Base-by-base conservation (phyloP, 2,329 filamentous ascomycete genomes). In the Fonsecaea monophora region DNA sequence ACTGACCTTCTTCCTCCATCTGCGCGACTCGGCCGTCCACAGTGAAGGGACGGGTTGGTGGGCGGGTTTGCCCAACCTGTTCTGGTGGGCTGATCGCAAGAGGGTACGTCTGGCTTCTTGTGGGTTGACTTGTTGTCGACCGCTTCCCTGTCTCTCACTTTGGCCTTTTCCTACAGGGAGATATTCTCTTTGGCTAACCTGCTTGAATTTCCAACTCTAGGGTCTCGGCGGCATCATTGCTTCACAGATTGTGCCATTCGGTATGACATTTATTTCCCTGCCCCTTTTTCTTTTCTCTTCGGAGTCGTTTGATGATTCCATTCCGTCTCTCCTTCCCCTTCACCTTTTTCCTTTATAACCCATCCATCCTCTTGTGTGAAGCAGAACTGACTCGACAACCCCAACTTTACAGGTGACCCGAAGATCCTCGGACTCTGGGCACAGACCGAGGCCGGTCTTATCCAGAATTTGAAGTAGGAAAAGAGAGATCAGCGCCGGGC, bases 81-180 rank as follows among this genome's bases (percentile, higher is more conserved):
- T 81, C 72, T 90, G 87, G 86, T 90, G 86, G 87, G 79, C 79
- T 38, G 87, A 90, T 75, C 78, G 86, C 6, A 85, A 88, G 73
- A 84, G 82, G 64, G 87, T 70, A 61, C 9, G 68, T 66, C 30
- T 32, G 30, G 4, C 30, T 58, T 40, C 38, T 32, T 18, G 30
- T 3, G 30, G n/a, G 15, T 34, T 40, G 30, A 32, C 21, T 6
- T 21, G 42, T 15, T 15, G 18, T 55, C n/a, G 13, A 32, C 34
- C 45, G 4, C 12, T 34, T 37, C n/a, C 15, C 37, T 40, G 12
- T 7, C 12, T 54, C 32, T 34, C 53, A 3, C n/a, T 32, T 15
- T 13, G 9, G 18, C 21, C 42, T 21, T 21, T 48, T 21, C 9
- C 42, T 9, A n/a, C 30, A 32, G 6, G 30, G 30, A 38, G 5